Evolutionary conservation across 495 filamentous ascomycete species (phyloP).

Genomic region (Pyronema domesticum): DNA sequence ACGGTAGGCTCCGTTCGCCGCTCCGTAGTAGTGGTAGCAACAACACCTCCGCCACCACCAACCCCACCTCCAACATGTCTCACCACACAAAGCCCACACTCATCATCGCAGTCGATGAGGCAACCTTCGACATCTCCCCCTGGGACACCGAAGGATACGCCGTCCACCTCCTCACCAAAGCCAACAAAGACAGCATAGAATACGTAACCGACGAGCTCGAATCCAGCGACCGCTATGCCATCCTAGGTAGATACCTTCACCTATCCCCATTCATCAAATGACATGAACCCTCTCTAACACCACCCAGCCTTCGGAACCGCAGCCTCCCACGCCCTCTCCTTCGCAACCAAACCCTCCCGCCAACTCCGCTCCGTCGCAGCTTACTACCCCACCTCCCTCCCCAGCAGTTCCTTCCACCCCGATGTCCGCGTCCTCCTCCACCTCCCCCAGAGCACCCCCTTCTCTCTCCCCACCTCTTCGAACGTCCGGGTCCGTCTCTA

Average conservation of each 20-base stretch:
- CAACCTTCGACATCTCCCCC: conserved; percentile 10
- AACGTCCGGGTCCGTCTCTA: conserved; percentile 27
- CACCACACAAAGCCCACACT: conserved; percentile 8
- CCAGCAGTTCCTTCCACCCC: conserved; percentile 33
- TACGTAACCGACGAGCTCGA: conserved; percentile 18
- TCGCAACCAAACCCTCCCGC: conserved; percentile 34
- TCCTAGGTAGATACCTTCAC: conserved; percentile 9
- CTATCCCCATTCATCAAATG: not conserved
- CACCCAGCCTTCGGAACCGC: conserved; percentile 39
- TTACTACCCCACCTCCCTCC: conserved; percentile 42
- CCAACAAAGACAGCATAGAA: conserved; percentile 12
- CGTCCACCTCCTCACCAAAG: conserved; percentile 11
- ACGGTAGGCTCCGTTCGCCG: too few species aligned
- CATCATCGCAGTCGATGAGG: conserved; percentile 16
- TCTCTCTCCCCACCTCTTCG: conserved; percentile 25
- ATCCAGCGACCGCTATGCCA: conserved; percentile 12
- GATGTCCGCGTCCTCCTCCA: conserved; percentile 36
- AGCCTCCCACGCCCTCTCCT: conserved; percentile 38
- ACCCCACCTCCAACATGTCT: not conserved
- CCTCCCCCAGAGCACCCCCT: conserved; percentile 28
- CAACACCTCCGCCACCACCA: too few species aligned
- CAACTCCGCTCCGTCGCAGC: conserved; percentile 36
- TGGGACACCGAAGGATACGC: conserved; percentile 18
- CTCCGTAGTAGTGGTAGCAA: too few species aligned
- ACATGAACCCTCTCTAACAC: too few species aligned